Evolutionary conservation across 352 stramenopile species (phyloP), one percentile per base, ranked within the genome.

Genomic region (Globisporangium spiculum): DNA sequence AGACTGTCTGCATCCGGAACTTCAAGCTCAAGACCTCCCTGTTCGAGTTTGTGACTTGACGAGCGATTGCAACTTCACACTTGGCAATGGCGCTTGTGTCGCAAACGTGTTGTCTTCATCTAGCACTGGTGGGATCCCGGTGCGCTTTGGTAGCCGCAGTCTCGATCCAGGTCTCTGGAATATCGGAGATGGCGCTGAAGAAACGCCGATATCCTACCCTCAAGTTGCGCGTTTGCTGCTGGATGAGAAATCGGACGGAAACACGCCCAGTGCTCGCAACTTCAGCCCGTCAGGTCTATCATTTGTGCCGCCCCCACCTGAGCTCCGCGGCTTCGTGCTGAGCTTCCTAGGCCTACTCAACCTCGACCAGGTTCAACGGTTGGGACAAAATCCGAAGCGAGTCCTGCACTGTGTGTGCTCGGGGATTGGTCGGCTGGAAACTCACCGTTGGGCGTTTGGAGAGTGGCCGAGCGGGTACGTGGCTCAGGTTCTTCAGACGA

Each of bases 321-420:
- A 86, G 62, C 68, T 92, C 12, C 73, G 79, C 7, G 73, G 78
- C 2, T 90, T 90, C 50, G 76, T 89, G 14, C 65, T 90, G 10
- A 89, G 81, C 60, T 90, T 92, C 36, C 71, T 92, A 0, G 84
- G 84, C 0, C 50, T 92, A 0, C 71, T 89, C n/a, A 90, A 90
- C 44, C 62, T 92, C 12, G 63, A 78, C 0, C 80, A 92, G 60
- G 77, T 74, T 1, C 61, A 75, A 20, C 66, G 75, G 44, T 62
- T 90, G 58, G 81, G 79, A 7, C 41, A 50, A 9, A 76, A 76
- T 56, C 78, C 81, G 5, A 74, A 53, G 20, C 68, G 73, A 52
- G 76, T 83, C 1, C 66, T 91, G 0, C 79, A 83, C 26, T 69
- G 76, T 9, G 54, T 90, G 2, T 94, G 86, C 55, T 67, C 69